phyloP scores from a whole-genome alignment of 768 basidiomycete genomes.

The Hericium rajendrae region DNA sequence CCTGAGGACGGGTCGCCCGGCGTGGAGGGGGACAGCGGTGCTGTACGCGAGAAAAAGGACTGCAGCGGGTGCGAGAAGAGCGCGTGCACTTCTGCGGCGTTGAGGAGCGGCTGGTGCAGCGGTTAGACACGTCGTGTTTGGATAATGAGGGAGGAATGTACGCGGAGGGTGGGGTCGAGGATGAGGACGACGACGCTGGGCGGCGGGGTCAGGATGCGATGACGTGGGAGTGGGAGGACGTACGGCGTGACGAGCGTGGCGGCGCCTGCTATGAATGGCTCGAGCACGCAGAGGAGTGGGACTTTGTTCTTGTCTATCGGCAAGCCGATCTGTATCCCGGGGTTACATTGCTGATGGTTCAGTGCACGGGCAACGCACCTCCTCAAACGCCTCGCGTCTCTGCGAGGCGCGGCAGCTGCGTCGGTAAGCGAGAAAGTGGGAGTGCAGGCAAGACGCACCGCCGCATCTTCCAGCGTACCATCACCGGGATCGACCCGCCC shows the following conservation, averaged over 20 bases:
- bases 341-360: neutral
- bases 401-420: constrained; percentile 17
- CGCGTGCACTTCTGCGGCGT: constrained; percentile 65
- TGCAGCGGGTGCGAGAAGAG: constrained; percentile 81
- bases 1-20: no score
- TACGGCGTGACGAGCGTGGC: constrained; percentile 78
- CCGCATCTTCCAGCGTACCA: constrained; percentile 64
- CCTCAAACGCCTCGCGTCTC: constrained; percentile 86
- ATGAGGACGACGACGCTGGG: constrained; percentile 77
- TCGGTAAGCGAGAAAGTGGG: neutral
- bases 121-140: neutral
- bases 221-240: no score
- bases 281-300: constrained; percentile 67
- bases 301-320: constrained; percentile 60
- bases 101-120: constrained; percentile 60
- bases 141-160: constrained; percentile 21
- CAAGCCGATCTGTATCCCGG: constrained; percentile 93
- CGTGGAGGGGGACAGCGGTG: constrained; percentile 30
- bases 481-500: constrained; percentile 72
- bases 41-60: constrained; percentile 47
- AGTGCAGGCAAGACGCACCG: no score
- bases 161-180: constrained; percentile 66
- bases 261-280: constrained; percentile 69
- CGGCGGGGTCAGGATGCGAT: neutral
- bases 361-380: constrained; percentile 39